These are phyloP conservation scores for Lophiotrema nucula DNA, from an alignment of 495 filamentous ascomycete genomes.

Conservation along the genomic window DNA sequence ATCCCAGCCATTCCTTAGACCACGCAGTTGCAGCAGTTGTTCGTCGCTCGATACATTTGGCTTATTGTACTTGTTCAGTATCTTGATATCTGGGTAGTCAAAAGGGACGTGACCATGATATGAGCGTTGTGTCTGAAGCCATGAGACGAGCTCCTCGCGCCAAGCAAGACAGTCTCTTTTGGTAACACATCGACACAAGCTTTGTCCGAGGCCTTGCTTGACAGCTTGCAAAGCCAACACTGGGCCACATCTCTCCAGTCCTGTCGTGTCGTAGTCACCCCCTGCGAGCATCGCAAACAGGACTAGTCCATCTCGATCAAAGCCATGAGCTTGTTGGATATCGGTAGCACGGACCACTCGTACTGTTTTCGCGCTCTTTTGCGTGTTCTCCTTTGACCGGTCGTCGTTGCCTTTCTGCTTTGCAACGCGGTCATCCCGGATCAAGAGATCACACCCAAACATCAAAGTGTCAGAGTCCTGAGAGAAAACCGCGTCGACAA, in stretches of 20 bases:
- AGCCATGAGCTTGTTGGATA: slow-evolving; percentile 8
- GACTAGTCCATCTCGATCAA: slow-evolving; percentile 30
- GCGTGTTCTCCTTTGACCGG: slow-evolving; percentile 19
- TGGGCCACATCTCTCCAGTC: slow-evolving; percentile 32
- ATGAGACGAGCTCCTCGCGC: slow-evolving; percentile 6
- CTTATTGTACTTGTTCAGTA: slow-evolving; percentile 25
- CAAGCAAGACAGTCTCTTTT: slow-evolving; percentile 13
- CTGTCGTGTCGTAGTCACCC: slow-evolving; percentile 35
- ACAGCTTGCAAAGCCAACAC: slow-evolving; percentile 16
- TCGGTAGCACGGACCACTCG: slow-evolving; percentile 15
- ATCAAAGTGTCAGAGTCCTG: slow-evolving; percentile 36
- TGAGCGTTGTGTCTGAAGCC: neutral
- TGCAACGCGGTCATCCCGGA: slow-evolving; percentile 25
- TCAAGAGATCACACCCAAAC: slow-evolving; percentile 35
- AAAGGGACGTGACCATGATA: neutral
- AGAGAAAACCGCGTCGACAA: slow-evolving; percentile 38
- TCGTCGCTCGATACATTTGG: slow-evolving; percentile 27
- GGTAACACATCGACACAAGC: slow-evolving; percentile 10
- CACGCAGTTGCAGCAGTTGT: slow-evolving; percentile 24
- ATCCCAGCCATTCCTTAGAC: slow-evolving; percentile 29
- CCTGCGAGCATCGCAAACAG: slow-evolving; percentile 34
- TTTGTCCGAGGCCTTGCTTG: slow-evolving; percentile 9
- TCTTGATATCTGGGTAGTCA: slow-evolving; percentile 18
- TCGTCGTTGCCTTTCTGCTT: slow-evolving; percentile 2
- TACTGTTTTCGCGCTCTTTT: slow-evolving; percentile 25